Conservation (phyloP, 768 basidiomycete genomes). For the Lentinus tigrinus region DNA sequence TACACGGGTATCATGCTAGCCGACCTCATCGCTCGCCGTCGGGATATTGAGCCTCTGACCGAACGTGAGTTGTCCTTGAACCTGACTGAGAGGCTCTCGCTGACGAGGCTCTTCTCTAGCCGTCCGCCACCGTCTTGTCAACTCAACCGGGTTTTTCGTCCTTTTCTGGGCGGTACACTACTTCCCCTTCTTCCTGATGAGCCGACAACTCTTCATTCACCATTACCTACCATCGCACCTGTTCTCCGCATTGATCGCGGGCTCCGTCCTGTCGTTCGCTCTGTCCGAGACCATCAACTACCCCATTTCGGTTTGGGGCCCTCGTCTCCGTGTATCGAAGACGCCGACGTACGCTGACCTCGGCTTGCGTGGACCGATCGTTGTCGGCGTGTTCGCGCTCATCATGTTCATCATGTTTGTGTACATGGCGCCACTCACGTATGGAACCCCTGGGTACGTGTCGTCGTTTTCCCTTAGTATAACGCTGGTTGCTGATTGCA, state of each 20-base stretch:
- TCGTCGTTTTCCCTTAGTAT: conserved; percentile 1
- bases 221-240: conserved; percentile 98
- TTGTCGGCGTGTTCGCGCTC: conserved; percentile 55
- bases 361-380: conserved; percentile 72
- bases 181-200: conserved; percentile 97
- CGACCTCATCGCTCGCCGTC: conserved; percentile 83
- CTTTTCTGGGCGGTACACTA: conserved; percentile 95
- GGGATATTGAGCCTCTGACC: conserved; percentile 82
- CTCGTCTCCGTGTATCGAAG: conserved; percentile 27
- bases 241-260: conserved; percentile 88
- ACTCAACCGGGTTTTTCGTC: conserved; percentile 94
- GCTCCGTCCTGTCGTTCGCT: conserved; percentile 87
- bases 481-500: conserved; percentile 5
- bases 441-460: conserved; percentile 92
- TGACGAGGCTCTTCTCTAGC: conserved; percentile 48
- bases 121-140: conserved; percentile 91
- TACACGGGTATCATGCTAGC: conserved; percentile 89
- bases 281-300: conserved; percentile 90
- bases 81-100: not conserved
- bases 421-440: conserved; percentile 88
- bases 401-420: conserved; percentile 63
- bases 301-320: conserved; percentile 78
- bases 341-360: conserved; percentile 62
- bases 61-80: conserved; percentile 59
- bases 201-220: conserved; percentile 93